Base-by-base conservation (phyloP, 306 rosid species). In the Gillenia trifoliata region DNA sequence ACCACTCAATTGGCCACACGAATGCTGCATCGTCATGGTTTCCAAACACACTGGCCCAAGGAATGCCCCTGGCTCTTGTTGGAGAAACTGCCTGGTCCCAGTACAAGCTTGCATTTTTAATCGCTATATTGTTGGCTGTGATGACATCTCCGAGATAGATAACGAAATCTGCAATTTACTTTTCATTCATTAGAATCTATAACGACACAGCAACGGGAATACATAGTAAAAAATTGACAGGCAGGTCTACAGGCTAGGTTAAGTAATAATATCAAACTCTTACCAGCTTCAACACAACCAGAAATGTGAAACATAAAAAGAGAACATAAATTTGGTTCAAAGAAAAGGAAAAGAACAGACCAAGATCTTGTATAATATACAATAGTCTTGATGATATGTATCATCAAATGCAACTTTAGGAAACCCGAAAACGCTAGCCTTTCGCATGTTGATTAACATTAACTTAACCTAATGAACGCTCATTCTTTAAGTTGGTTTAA, bases 1-100 rank as follows among this genome's bases (percentile, higher is more conserved):
- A 93, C 98, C 98, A 90, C 71, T 93, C 86, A 20, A 86, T 26
- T 38, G 96, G 96, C 95, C 98, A 93, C 29, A 77, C 80, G 77
- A 93, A 93, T 5, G 87, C 60, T 4, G 96, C 96, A 81, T 93
- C 98, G 66, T 91, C 98, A 55, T 91, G 98, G 76, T 91, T 91
- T 75, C 98, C 98, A 33, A 88, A 93, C 56, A 91, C 89, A 79
- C 86, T 85, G 6, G 97, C 96, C 88, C 88, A 89, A 20, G 96
- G 93, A 71, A 89, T 88, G 22, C 91, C 89, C 61, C 81, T 81
- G 45, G 81, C 83, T 89, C 85, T 88, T 52, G 94, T 71, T 28
- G 97, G 96, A 56, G 92, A 88, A 70, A 67, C 74, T 69, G 97
- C 98, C 61, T 62, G 87, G 66, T 91, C 91, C 97, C 97, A 89